phyloP scores from a whole-genome alignment of 148 eudicot species.

The Salicornia ramosissima region DNA sequence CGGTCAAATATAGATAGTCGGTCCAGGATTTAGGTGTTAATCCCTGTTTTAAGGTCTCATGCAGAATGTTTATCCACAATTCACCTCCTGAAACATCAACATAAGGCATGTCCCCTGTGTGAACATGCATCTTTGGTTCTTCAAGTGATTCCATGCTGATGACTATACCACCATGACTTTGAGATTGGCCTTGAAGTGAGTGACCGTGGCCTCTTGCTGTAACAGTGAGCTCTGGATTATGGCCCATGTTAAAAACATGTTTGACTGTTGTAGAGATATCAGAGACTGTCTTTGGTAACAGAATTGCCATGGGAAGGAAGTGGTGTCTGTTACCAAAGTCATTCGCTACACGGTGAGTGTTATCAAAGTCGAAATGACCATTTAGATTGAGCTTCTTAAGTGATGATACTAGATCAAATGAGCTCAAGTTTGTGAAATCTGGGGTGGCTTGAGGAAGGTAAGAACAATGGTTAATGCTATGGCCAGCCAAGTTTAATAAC shows the following conservation, averaged over 20 bases:
- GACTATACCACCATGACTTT: conserved; percentile 62
- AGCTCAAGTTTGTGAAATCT: conserved; percentile 25
- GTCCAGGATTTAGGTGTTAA: conserved; percentile 93
- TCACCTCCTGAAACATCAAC: conserved; percentile 87
- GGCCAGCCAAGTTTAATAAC: conserved; percentile 36
- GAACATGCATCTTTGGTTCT: conserved; percentile 45
- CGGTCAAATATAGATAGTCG: conserved; percentile 88
- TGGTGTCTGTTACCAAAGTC: conserved; percentile 78
- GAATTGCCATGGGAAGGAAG: conserved; percentile 54
- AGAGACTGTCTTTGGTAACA: conserved; percentile 66
- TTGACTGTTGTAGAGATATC: conserved; percentile 62
- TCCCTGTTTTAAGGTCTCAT: conserved; percentile 71
- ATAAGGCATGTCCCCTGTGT: conserved; percentile 47
- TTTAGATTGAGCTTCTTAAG: conserved; percentile 37
- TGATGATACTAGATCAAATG: conserved; percentile 29
- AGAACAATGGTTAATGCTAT: conserved; percentile 42
- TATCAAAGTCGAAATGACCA: conserved; percentile 46
- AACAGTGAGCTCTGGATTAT: conserved; percentile 50
- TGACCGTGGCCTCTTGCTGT: conserved; percentile 95
- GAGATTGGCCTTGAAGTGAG: conserved; percentile 88
- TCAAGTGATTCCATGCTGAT: conserved; percentile 81
- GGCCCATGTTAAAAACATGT: conserved; percentile 60
- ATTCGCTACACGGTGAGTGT: conserved; percentile 46
- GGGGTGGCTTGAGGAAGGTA: conserved; percentile 49
- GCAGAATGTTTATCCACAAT: conserved; percentile 82